A percentile compares a stretch with the other conserved stretches of the same genome.
Conservation (phyloP, 331 rosid genomes). For the Rhamnella rubrinervis region DNA sequence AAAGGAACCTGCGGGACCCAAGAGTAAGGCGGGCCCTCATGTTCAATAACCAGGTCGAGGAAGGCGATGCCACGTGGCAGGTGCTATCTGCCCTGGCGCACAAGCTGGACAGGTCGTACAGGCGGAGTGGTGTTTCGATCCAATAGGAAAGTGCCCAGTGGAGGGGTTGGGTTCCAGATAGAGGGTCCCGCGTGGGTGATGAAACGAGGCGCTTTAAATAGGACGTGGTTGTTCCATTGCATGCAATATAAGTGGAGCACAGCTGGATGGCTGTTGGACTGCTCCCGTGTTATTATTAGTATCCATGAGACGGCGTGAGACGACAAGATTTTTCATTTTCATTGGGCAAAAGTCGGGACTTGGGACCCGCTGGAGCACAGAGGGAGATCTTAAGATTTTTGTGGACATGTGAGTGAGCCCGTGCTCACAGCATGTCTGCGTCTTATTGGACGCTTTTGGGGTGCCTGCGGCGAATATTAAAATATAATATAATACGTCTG, state of each 20-base stretch:
- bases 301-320: background rate
- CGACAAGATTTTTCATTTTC: slow-evolving; percentile 17
- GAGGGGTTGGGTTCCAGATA: background rate
- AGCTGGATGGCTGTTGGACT: slow-evolving; percentile 42
- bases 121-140: slow-evolving; percentile 40
- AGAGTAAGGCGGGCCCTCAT: slow-evolving; percentile 55
- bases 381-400: slow-evolving; percentile 6
- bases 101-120: slow-evolving; percentile 54
- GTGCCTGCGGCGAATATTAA: background rate
- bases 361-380: slow-evolving; percentile 24
- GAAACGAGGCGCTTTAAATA: no score
- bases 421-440: slow-evolving; percentile 18
- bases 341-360: slow-evolving; percentile 25
- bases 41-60: slow-evolving; percentile 42
- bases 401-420: slow-evolving; percentile 28
- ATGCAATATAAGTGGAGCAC: slow-evolving; percentile 33
- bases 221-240: no score
- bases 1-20: slow-evolving; percentile 67
- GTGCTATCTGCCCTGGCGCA: slow-evolving; percentile 39
- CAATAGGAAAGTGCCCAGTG: slow-evolving; percentile 39
- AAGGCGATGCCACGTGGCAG: slow-evolving; percentile 98
- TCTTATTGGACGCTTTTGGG: slow-evolving; percentile 11
- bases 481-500: background rate
- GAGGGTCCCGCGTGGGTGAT: background rate
- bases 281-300: background rate